Percentiles rank a stretch among this genome's conserved stretches.
Evolutionary conservation across 495 filamentous ascomycete species (phyloP).

Genomic region (Haplographium delicatum): DNA sequence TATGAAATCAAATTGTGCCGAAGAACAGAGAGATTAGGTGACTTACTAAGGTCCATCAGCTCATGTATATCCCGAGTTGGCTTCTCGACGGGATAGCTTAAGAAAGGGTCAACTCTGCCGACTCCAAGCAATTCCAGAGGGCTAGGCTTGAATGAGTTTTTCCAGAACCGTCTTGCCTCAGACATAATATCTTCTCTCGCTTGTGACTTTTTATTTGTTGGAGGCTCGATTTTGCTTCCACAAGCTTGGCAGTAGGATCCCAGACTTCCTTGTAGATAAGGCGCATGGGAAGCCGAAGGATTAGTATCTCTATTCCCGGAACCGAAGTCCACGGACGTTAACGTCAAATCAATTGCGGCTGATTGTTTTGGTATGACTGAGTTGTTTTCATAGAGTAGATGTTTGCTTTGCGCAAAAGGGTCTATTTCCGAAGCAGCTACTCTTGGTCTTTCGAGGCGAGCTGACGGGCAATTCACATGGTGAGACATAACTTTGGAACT

Average conservation of each 20-base stretch:
- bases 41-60: neutral
- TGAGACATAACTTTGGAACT: neutral
- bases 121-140: neutral
- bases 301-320: no score
- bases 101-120: neutral
- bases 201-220: neutral
- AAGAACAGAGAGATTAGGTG: no score
- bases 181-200: neutral
- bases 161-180: neutral
- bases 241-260: neutral
- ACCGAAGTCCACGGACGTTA: neutral
- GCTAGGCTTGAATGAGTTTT: neutral
- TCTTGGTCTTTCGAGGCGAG: neutral
- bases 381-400: neutral
- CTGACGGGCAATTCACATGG: neutral
- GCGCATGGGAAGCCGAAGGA: no score
- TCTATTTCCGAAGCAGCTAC: neutral
- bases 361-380: neutral
- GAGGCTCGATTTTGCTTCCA: neutral
- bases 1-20: no score
- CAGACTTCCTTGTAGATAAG: neutral
- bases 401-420: neutral
- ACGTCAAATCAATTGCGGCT: neutral
- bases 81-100: neutral
- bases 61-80: neutral